Percentiles rank a stretch among this genome's conserved stretches.
Conservation (phyloP, 2,329 filamentous ascomycete genomes). For the Diaporthe eres region DNA sequence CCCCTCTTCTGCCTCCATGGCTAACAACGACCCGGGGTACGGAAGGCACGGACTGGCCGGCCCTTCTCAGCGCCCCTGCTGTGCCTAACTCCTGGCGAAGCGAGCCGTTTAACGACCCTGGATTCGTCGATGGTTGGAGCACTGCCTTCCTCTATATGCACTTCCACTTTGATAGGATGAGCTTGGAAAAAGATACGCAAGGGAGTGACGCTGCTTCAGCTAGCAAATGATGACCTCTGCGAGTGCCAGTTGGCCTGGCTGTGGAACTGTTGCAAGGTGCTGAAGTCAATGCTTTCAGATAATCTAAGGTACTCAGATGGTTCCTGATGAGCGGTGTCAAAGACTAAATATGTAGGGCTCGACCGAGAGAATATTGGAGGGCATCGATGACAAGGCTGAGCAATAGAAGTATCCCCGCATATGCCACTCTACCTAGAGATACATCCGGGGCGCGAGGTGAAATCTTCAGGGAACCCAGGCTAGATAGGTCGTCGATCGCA, state of each 20-base stretch:
- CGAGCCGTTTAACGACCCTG: neutral
- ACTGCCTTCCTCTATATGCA: neutral
- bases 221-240: neutral
- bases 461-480: slow-evolving; percentile 16
- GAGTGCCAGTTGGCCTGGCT: neutral
- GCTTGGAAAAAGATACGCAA: neutral
- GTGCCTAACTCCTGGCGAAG: neutral
- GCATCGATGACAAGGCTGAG: slow-evolving; percentile 9
- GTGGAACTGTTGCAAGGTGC: neutral
- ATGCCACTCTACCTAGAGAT: slow-evolving; percentile 13
- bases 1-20: slow-evolving; percentile 36
- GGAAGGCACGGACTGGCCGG: neutral
- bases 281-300: neutral
- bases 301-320: neutral
- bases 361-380: neutral
- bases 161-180: neutral
- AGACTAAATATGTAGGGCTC: too few relatives aligned
- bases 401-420: slow-evolving; percentile 32
- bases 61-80: neutral
- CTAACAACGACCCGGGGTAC: neutral
- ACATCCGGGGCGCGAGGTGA: slow-evolving; percentile 14
- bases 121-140: neutral
- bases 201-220: neutral
- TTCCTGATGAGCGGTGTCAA: neutral
- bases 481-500: neutral